Percentiles rank a stretch among this genome's conserved stretches.
Conservation (phyloP, 352 stramenopile genomes). For the Globisporangium cystogenes region DNA sequence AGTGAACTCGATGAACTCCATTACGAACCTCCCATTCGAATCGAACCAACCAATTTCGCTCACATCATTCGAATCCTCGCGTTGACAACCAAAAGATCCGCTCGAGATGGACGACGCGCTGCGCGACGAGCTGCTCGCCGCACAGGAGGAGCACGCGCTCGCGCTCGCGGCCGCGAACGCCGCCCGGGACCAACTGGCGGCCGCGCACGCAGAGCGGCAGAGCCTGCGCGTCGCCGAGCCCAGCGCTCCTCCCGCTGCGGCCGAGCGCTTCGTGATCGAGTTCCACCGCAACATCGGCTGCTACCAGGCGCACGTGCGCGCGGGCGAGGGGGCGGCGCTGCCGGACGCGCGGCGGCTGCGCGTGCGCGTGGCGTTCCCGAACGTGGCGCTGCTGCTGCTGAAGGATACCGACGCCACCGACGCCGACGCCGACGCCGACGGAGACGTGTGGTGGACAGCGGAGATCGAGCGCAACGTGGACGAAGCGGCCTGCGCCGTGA, state of each 20-base stretch:
- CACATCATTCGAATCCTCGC: too few relatives aligned
- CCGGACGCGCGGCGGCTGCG: slow-evolving; percentile 17
- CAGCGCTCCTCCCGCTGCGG: too few relatives aligned
- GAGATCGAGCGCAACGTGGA: slow-evolving; percentile 57
- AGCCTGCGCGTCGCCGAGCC: too few relatives aligned
- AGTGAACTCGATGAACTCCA: too few relatives aligned
- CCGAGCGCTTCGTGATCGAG: slow-evolving; percentile 40
- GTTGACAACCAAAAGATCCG: too few relatives aligned
- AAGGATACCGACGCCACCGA: too few relatives aligned
- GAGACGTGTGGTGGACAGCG: slow-evolving; percentile 29
- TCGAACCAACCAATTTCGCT: too few relatives aligned
- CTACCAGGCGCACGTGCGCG: slow-evolving; percentile 67
- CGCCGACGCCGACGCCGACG: not conserved
- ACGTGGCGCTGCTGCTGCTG: slow-evolving; percentile 19
- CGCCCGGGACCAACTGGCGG: too few relatives aligned
- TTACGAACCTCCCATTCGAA: too few relatives aligned
- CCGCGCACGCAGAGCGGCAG: too few relatives aligned
- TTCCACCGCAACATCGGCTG: slow-evolving; percentile 81
- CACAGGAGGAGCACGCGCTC: not conserved
- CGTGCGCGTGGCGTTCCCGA: slow-evolving; percentile 34
- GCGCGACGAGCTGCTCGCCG: not conserved
- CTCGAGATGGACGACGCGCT: not conserved
- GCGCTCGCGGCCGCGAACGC: not conserved
- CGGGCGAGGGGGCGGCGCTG: slow-evolving; percentile 8
- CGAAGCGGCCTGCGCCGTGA: slow-evolving; percentile 18